Evolutionary conservation across 495 filamentous ascomycete species (phyloP).

Genomic region (Penicillium macrosclerotiorum): DNA sequence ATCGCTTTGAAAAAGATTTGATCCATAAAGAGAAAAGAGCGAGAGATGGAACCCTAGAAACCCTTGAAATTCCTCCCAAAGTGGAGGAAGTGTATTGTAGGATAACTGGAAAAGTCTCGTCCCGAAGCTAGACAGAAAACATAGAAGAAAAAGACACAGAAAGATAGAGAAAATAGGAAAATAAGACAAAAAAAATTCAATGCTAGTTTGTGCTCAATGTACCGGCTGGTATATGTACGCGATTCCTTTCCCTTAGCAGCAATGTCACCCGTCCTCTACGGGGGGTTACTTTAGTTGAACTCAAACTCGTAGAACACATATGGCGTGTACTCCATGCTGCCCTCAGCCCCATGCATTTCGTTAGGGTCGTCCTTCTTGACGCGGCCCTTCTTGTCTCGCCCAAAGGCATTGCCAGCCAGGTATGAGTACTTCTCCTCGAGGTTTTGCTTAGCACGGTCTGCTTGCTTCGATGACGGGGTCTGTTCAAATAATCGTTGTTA

Average conservation of each 20-base stretch:
- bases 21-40: not conserved
- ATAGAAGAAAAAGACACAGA: not conserved
- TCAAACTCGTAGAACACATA: conserved; percentile 98
- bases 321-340: conserved; percentile 80
- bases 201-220: conserved; percentile 28
- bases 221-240: conserved; percentile 32
- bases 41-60: not conserved
- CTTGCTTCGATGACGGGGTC: conserved; percentile 72
- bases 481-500: conserved; percentile 31
- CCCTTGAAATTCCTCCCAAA: not conserved
- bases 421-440: conserved; percentile 89
- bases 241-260: not conserved
- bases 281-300: conserved; percentile 45
- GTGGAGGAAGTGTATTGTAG: not conserved
- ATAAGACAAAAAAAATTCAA: conserved; percentile 3
- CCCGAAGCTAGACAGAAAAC: not conserved
- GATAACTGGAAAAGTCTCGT: not conserved
- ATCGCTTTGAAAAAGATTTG: conserved; percentile 10
- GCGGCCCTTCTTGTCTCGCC: conserved; percentile 88
- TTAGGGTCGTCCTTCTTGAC: conserved; percentile 85
- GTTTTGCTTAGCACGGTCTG: conserved; percentile 73
- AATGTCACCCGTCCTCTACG: not conserved
- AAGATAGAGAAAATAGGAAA: not conserved
- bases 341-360: conserved; percentile 75
- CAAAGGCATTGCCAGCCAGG: conserved; percentile 92